Base-by-base conservation (phyloP, 1,284 basidiomycete genomes). In the Coniferiporia sulphurascens region DNA sequence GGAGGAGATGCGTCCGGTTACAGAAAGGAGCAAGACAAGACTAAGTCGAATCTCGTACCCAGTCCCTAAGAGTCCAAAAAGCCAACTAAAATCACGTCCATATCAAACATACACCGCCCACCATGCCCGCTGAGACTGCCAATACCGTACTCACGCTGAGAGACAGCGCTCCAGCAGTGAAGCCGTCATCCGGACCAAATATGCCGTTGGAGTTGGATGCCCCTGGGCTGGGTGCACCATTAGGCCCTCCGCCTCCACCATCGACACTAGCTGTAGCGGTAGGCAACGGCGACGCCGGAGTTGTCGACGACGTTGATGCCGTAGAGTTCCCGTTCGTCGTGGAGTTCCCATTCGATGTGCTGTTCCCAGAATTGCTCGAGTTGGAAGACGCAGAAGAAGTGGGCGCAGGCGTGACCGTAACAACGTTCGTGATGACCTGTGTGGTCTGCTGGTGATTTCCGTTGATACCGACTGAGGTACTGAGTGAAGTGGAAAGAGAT, bases 181-280 rank as follows among this genome's bases (percentile, higher is more conserved):
- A 88, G 57, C 74, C 68, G 64, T 89, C 87, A 54, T 76, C 74
- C 44, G 87, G 87, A 27, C 87, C 87, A 63, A 77, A 84, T 35
- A 78, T 59, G 12, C 71, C 73, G 15, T 67, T 73, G 2, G 72
- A 64, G 27, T 68, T 74, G 3, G 74, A 62, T 44, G 73, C 66
- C 27, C 86, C 81, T 35, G 77, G 75, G 63, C 74, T 76, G 15
- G 78, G 77, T 4, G 80, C 81, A 34, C 80, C 80, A 27, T 76
- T 76, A 12, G 71, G 70, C 8, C 69, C 70, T 15, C 73, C 73
- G 38, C 84, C 81, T 48, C 78, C 85, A 41, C 78, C 85, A 35
- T 78, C 69, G 34, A 86, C 71, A 56, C 73, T 68, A 21, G 81
- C 70, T 1, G 83, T 72, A 1, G 85, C 86, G 5, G 86, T 87